Conservation (phyloP, 257 asterid genomes). For the Parsonsia alboflavescens region DNA sequence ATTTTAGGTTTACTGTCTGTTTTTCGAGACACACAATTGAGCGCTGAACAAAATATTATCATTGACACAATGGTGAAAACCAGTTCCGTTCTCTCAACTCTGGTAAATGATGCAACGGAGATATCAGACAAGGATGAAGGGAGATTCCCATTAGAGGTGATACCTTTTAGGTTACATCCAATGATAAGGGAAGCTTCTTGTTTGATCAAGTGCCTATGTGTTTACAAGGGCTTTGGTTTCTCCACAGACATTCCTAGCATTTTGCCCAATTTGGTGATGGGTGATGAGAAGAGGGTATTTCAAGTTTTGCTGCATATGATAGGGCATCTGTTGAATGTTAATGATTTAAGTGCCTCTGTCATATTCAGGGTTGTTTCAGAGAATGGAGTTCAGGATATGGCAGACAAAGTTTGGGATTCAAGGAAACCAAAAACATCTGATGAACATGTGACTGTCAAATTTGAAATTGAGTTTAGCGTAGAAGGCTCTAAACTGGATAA, state of each 20-base stretch:
- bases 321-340: slow-evolving; percentile 38
- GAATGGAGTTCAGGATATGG: slow-evolving; percentile 24
- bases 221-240: slow-evolving; percentile 32
- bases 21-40: slow-evolving; percentile 25
- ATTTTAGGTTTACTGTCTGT: slow-evolving; percentile 35
- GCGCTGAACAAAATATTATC: slow-evolving; percentile 34
- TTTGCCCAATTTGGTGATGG: slow-evolving; percentile 41
- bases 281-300: slow-evolving; percentile 42
- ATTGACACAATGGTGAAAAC: slow-evolving; percentile 34
- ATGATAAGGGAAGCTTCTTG: slow-evolving; percentile 39
- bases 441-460: slow-evolving; percentile 29
- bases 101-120: slow-evolving; percentile 41
- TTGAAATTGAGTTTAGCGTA: slow-evolving; percentile 36
- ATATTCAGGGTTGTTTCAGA: slow-evolving; percentile 33
- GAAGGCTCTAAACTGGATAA: slow-evolving; percentile 30
- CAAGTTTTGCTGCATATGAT: slow-evolving; percentile 45
- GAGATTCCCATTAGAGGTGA: slow-evolving; percentile 33
- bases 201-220: slow-evolving; percentile 36
- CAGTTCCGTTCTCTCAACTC: slow-evolving; percentile 32
- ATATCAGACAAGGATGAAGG: slow-evolving; percentile 47
- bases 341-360: slow-evolving; percentile 31
- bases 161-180: slow-evolving; percentile 34
- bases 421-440: slow-evolving; percentile 29
- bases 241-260: slow-evolving; percentile 29
- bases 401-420: slow-evolving; percentile 27